Evolutionary conservation across 2,329 filamentous ascomycete genomes (phyloP).

Genomic region (Sporothrix pseudoabietina): DNA sequence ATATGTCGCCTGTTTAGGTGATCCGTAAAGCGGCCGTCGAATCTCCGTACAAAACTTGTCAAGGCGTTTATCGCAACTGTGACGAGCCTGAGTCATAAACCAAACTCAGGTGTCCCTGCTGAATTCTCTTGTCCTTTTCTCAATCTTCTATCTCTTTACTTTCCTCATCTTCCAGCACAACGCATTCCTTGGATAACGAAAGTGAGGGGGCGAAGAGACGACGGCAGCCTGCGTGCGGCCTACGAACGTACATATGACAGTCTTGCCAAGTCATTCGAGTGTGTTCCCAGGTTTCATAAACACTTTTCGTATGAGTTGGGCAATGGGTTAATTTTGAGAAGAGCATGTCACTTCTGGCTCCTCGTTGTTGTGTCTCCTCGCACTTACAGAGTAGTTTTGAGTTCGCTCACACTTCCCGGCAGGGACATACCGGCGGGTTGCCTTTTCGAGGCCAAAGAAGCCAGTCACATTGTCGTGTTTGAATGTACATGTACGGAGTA

Average conservation of each 20-base stretch:
- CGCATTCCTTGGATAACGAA: neutral
- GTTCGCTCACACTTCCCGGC: neutral
- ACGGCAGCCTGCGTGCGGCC: too few relatives aligned
- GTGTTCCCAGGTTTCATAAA: too few relatives aligned
- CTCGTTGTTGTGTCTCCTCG: neutral
- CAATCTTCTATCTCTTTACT: neutral
- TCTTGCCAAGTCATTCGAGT: slow-evolving; percentile 4
- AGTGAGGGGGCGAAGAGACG: neutral
- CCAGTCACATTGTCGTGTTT: neutral
- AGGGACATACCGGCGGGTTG: neutral
- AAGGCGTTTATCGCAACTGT: neutral
- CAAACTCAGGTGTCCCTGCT: neutral
- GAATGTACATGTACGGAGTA: neutral
- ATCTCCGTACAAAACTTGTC: too few relatives aligned
- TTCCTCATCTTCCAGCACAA: too few relatives aligned
- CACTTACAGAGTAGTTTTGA: neutral
- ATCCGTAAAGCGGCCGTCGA: neutral
- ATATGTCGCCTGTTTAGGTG: slow-evolving; percentile 3
- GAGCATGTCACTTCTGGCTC: too few relatives aligned
- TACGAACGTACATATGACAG: neutral
- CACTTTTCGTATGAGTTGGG: neutral
- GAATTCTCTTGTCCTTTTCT: neutral
- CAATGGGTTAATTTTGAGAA: neutral
- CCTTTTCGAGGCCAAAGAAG: neutral
- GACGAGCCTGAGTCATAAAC: neutral